These are phyloP conservation scores for Cyberlindnera misumaiensis DNA, from an alignment of 805 yeast genomes.

Conservation along the genomic window DNA sequence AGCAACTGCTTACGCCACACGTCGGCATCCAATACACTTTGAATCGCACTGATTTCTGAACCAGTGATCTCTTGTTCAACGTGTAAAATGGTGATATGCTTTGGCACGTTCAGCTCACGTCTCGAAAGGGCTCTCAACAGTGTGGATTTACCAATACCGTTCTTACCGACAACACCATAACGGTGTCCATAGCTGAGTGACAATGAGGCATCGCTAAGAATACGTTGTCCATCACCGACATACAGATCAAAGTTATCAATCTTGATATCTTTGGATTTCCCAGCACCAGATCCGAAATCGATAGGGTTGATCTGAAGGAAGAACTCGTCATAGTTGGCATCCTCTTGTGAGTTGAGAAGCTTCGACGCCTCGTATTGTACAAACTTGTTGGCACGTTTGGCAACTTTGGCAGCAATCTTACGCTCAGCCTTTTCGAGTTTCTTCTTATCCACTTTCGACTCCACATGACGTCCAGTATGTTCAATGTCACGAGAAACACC, in stretches of 20 bases:
- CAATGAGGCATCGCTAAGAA: slow-evolving; percentile 79
- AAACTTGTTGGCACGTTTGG: slow-evolving; percentile 74
- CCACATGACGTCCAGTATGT: slow-evolving; percentile 86
- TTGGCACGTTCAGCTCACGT: slow-evolving; percentile 91
- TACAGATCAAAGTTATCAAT: slow-evolving; percentile 88
- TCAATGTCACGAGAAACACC: slow-evolving; percentile 83
- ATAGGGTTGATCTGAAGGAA: slow-evolving; percentile 93
- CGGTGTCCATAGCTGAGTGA: slow-evolving; percentile 88
- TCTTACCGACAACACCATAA: slow-evolving; percentile 96
- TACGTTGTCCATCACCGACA: slow-evolving; percentile 94
- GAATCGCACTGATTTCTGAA: slow-evolving; percentile 85
- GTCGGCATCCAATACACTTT: slow-evolving; percentile 97
- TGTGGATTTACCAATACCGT: slow-evolving; percentile 99
- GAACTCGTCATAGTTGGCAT: slow-evolving; percentile 87
- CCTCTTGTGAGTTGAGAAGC: slow-evolving; percentile 56
- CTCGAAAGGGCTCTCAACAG: slow-evolving; percentile 83
- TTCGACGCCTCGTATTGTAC: slow-evolving; percentile 93
- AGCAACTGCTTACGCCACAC: slow-evolving; percentile 95
- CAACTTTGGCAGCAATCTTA: slow-evolving; percentile 95
- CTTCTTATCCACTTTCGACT: slow-evolving; percentile 91
- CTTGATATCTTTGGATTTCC: slow-evolving; percentile 95
- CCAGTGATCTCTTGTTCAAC: slow-evolving; percentile 97
- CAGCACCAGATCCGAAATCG: slow-evolving; percentile 84
- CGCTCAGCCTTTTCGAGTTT: slow-evolving; percentile 96
- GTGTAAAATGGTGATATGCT: slow-evolving; percentile 90